Conservation (phyloP, 345 rosid species). For the Populus alba region DNA sequence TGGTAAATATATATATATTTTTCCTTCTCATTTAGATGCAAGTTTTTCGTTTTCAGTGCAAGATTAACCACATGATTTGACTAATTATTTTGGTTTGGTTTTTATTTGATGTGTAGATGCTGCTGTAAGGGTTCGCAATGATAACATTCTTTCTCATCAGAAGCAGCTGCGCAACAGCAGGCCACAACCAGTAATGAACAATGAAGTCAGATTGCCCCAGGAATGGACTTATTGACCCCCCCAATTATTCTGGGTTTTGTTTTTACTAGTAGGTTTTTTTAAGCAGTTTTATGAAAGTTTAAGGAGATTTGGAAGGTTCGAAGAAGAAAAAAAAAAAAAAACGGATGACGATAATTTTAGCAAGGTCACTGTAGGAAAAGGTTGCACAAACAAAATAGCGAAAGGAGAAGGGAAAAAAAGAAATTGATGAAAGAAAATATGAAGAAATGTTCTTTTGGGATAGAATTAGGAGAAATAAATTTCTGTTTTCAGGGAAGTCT, state of each 20-base stretch:
- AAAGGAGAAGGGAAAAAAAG: not conserved
- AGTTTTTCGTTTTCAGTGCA: not conserved
- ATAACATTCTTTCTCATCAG: slow-evolving; percentile 13
- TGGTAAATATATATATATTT: slow-evolving; percentile 9
- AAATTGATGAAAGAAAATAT: not conserved
- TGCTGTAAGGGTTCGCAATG: slow-evolving; percentile 18
- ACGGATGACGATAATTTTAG: not conserved
- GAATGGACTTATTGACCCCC: slow-evolving; percentile 64
- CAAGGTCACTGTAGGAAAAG: not conserved
- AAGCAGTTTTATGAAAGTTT: not conserved
- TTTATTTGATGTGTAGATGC: slow-evolving; percentile 14
- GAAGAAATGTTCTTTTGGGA: not conserved
- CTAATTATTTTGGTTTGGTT: not conserved
- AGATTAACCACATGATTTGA: not conserved
- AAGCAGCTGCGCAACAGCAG: slow-evolving; percentile 34
- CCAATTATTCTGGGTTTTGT: not conserved
- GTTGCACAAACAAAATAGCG: not conserved
- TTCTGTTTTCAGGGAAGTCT: not conserved
- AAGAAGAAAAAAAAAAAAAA: not conserved
- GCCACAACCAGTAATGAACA: slow-evolving; percentile 27
- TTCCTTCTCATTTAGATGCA: not conserved
- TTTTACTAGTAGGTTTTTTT: not conserved
- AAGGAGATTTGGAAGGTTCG: not conserved
- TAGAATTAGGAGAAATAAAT: slow-evolving; percentile 12
- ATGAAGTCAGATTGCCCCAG: slow-evolving; percentile 51